Evolutionary conservation across 177 flowering plant genomes (phyloP).

Genomic region (Telopea speciosissima): DNA sequence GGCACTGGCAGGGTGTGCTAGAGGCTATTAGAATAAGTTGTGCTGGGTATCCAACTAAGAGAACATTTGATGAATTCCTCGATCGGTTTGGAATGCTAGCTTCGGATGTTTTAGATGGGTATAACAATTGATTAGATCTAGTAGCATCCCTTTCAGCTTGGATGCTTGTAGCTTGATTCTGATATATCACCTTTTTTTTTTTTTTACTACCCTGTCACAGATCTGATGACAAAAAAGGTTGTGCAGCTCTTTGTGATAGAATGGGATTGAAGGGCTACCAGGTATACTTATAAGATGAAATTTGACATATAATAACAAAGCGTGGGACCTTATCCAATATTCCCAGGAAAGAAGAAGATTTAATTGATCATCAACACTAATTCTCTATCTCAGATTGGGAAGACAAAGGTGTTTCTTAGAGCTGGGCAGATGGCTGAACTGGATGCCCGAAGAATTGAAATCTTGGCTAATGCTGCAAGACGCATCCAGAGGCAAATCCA

Average conservation of each 20-base stretch:
- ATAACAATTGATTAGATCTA: conserved; percentile 7
- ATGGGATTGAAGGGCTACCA: conserved; percentile 81
- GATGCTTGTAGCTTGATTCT: neutral
- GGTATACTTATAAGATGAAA: conserved; percentile 28
- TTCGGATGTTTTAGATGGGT: conserved; percentile 70
- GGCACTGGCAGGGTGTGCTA: conserved; percentile 57
- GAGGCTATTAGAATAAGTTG: conserved; percentile 91
- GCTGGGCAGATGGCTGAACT: conserved; percentile 98
- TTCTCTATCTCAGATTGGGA: conserved; percentile 60
- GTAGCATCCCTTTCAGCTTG: neutral
- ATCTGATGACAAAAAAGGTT: conserved; percentile 67
- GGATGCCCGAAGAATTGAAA: conserved; percentile 76
- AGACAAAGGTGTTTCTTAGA: conserved; percentile 80
- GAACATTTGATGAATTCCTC: conserved; percentile 79
- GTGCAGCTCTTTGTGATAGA: conserved; percentile 53
- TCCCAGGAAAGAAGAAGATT: neutral
- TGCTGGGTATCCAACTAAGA: conserved; percentile 86
- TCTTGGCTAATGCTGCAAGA: conserved; percentile 64
- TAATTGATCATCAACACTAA: neutral
- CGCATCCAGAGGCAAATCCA: conserved; percentile 66
- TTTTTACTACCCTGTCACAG: conserved; percentile 37
- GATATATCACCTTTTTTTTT: conserved; percentile 12
- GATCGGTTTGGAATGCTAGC: conserved; percentile 78
- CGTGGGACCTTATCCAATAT: neutral
- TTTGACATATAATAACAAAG: neutral